Evolutionary conservation across 106 monocot species (phyloP), one percentile per base, ranked within the genome.

Genomic region (Cymbidium sinense): DNA sequence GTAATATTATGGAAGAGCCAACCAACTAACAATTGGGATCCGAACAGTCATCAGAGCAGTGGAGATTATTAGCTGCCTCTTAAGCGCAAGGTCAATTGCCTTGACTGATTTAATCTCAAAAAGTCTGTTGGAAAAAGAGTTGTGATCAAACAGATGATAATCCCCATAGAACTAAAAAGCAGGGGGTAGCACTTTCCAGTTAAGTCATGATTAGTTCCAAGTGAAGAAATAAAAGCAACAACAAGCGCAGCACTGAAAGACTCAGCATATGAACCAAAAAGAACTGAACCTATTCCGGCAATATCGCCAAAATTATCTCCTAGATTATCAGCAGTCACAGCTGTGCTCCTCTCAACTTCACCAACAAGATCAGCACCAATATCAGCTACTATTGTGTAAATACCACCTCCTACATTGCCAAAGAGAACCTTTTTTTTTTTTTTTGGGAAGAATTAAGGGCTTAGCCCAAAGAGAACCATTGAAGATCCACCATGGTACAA

Each of bases 341-440:
- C 91, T 36, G 91, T 91, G 82, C 88, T 91, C 78, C 86, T 84
- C 82, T 91, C 91, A 15, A 91, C 82, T 79, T 91, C 88, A 9
- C 91, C 91, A 54, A 91, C 91, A 81, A 91, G 91, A 79, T 91
- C 88, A 79, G 91, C 91, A 83, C 91, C 91, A 73, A 88, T 88
- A 84, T 91, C 91, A 64, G 91, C 91, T 72, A 88, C 91, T 79
- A 86, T 91, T 41, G 91, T 91, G 31, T 91, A 91, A 35, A 91
- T 91, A 50, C 91, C 91, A 55, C 91, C 91, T 34, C 84, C 91
- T 15, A 91, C 88, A 85, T 86, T 84, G 0, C 88, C 91, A 43
- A 91, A 91, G 13, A 91, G 86, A 81, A 88, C 91, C 91, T 88
- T 91, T 27, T n/a, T n/a, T n/a, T n/a, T n/a, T n/a, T n/a, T n/a